Base-by-base conservation (phyloP, 176 grass and related monocot species). In the Paspalum vaginatum region DNA sequence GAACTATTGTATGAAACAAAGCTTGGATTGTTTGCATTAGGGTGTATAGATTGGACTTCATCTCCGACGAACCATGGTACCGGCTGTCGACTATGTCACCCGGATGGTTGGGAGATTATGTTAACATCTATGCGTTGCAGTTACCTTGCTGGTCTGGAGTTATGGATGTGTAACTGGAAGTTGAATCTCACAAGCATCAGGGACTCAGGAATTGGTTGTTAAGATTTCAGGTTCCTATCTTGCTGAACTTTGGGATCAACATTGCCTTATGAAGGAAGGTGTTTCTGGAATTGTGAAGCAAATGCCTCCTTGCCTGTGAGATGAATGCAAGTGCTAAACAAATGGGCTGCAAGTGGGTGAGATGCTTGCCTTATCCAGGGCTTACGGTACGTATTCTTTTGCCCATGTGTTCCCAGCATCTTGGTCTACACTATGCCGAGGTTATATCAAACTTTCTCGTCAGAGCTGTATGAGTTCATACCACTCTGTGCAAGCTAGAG, bases 21-120 rank as follows among this genome's bases (percentile, higher is more conserved):
- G 7, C 14, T 64, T 77, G 56, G 63, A 64, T 39, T 68, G 24
- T 54, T 64, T 82, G 65, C 65, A 71, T 77, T 77, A 72, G 54
- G n/a, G 55, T 52, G 22, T 61, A 59, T 48, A 8, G 13, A 32
- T 32, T 32, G 44, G 50, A 6, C 42, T 72, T 70, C 15, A 15
- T 45, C 14, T 45, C 14, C 0, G 27, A 68, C 20, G 49, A 45
- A 76, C 46, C 52, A 70, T 44, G 16, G 22, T 61, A 68, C 72
- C 54, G 20, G 55, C 72, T 54, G 49, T 66, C 5, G 5, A 14
- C 24, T 68, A 51, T 27, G 15, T 26, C 76, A 27, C 74, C 51
- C 11, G 15, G 32, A 32, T 32, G 32, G 1, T 32, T 32, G 1
- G 32, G 32, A 32, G 32, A 32, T 32, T 32, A 32, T 32, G 32